These are phyloP conservation scores for Letharia columbiana DNA, from an alignment of 495 filamentous ascomycete species.

Conservation along the genomic window DNA sequence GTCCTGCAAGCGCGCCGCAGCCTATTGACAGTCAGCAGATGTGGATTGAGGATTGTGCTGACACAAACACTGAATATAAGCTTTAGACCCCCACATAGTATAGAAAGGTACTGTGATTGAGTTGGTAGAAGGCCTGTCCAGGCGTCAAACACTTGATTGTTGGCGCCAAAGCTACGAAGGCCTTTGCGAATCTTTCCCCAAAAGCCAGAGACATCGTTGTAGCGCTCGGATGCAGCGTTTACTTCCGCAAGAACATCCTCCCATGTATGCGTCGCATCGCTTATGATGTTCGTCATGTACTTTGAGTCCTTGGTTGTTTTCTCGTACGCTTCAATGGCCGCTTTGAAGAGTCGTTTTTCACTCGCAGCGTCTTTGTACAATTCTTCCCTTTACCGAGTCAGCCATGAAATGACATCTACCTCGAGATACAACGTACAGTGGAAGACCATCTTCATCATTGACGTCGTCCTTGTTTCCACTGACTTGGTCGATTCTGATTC, in stretches of 20 bases:
- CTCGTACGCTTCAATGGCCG: slow-evolving; percentile 1
- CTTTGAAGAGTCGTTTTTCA: slow-evolving; percentile 2
- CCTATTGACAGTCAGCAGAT: background rate
- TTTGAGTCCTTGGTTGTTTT: slow-evolving; percentile 1
- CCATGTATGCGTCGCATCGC: slow-evolving; percentile 5
- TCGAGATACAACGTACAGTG: background rate
- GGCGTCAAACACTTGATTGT: slow-evolving; percentile 5
- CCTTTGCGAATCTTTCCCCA: slow-evolving; percentile 11
- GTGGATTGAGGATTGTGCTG: too few species aligned
- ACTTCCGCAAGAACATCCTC: slow-evolving; percentile 6
- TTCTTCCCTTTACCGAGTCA: slow-evolving; percentile 3
- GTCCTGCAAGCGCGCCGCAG: slow-evolving; percentile 4
- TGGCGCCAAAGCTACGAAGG: slow-evolving; percentile 7
- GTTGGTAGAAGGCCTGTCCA: slow-evolving; percentile 11
- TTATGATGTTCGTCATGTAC: background rate
- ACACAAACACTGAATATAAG: slow-evolving; percentile 8
- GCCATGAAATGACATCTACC: background rate
- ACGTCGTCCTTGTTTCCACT: background rate
- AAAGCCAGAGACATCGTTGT: slow-evolving; percentile 6
- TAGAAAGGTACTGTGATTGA: slow-evolving; percentile 7
- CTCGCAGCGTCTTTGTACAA: slow-evolving; percentile 7
- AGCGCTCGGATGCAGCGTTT: background rate
- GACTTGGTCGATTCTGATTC: background rate
- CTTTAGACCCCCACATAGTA: slow-evolving; percentile 13
- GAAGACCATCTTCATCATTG: background rate